Evolutionary conservation across 1,284 basidiomycete species (phyloP).

Genomic region (Kwoniella shivajii): DNA sequence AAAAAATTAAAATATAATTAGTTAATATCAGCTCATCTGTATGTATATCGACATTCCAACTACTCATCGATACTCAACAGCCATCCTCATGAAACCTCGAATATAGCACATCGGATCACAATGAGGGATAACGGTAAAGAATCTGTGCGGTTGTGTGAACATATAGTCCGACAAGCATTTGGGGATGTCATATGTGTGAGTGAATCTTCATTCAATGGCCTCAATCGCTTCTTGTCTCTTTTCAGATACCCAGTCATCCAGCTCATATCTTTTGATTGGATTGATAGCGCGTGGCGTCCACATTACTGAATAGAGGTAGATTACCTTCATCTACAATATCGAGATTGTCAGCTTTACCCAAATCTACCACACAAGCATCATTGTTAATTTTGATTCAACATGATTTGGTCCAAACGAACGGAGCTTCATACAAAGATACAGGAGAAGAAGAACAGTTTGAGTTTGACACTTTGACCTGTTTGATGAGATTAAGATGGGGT

Average conservation of each 20-base stretch:
- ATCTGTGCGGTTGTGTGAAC: conserved; percentile 54
- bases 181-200: conserved; percentile 51
- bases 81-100: background rate
- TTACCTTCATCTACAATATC: conserved; percentile 63
- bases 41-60: background rate
- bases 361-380: conserved; percentile 63
- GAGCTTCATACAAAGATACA: conserved; percentile 56
- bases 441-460: conserved; percentile 67
- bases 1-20: too few species aligned
- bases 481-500: conserved; percentile 75
- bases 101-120: conserved; percentile 4
- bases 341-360: conserved; percentile 69
- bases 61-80: background rate
- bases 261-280: too few species aligned
- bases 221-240: background rate
- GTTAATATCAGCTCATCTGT: too few species aligned
- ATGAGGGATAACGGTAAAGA: conserved; percentile 50
- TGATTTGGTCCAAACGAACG: conserved; percentile 82
- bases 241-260: background rate
- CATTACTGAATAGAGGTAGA: conserved; percentile 81
- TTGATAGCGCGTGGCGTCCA: conserved; percentile 72
- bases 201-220: conserved; percentile 10
- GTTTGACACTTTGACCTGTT: conserved; percentile 75
- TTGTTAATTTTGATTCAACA: conserved; percentile 88
- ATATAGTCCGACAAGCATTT: conserved; percentile 51